Percentiles rank a stretch among this genome's conserved stretches.
phyloP scores from a whole-genome alignment of 2,329 filamentous ascomycete genomes.

The Fusarium napiforme region DNA sequence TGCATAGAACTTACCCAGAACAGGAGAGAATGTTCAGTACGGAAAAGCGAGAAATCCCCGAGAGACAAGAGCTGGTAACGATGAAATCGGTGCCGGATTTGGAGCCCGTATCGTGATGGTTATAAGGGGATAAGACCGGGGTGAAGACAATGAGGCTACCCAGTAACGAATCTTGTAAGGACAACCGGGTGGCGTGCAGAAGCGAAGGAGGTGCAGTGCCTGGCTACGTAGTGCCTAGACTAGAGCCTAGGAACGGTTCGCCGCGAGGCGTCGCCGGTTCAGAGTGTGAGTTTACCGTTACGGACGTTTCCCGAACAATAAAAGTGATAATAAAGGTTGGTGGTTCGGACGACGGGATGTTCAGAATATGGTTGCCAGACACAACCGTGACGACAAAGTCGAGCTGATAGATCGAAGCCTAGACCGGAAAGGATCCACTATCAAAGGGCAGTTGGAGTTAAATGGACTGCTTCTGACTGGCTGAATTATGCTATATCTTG shows the following conservation, averaged over 20 bases:
- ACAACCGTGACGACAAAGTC: constrained; percentile 36
- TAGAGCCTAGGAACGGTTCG: constrained; percentile 20
- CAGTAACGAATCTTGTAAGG: constrained; percentile 30
- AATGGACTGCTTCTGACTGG: constrained; percentile 37
- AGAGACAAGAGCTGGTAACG: constrained; percentile 19
- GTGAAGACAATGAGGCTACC: constrained; percentile 26
- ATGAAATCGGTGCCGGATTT: constrained; percentile 21
- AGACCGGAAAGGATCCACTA: constrained; percentile 40
- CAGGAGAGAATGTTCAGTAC: constrained; percentile 3
- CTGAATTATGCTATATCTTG: constrained; percentile 17
- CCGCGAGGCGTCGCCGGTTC: constrained; percentile 22
- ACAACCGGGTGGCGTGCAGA: constrained; percentile 30
- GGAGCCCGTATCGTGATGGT: constrained; percentile 17
- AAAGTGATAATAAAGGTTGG: constrained; percentile 20
- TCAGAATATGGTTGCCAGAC: constrained; percentile 28
- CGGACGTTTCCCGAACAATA: constrained; percentile 40
- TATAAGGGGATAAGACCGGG: constrained; percentile 15
- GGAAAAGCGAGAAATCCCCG: constrained; percentile 43
- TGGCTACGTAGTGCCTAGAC: constrained; percentile 6
- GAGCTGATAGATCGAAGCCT: constrained; percentile 33
- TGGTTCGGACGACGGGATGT: constrained; percentile 47
- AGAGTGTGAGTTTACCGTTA: constrained; percentile 25
- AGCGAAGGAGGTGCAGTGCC: constrained; percentile 13
- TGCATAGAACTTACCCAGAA: constrained; percentile 42
- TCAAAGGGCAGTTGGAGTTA: constrained; percentile 27